Conservation (phyloP, 305 asterid genomes). For the Withania somnifera region DNA sequence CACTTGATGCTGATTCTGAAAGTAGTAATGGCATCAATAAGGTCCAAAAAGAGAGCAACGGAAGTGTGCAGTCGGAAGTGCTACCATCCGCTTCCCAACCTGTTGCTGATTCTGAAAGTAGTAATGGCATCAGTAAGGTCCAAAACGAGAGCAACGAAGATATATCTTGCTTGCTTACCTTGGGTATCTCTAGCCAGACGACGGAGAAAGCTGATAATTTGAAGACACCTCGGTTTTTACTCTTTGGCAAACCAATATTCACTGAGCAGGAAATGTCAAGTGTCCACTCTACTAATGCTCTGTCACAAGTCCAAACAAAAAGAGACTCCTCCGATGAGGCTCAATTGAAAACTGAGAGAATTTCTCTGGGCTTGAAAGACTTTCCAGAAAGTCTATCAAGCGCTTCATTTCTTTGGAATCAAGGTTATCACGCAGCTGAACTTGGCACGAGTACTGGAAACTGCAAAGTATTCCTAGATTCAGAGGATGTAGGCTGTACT, state of each 20-base stretch:
- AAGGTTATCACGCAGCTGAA: constrained; percentile 32
- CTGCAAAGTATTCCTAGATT: constrained; percentile 79
- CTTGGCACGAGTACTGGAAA: constrained; percentile 48
- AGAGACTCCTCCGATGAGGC: constrained; percentile 16
- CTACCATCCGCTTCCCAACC: constrained; percentile 38
- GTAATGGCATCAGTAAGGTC: constrained; percentile 21
- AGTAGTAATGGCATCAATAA: constrained; percentile 26
- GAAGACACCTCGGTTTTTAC: constrained; percentile 50
- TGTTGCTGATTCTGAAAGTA: constrained; percentile 32
- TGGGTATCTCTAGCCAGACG: constrained; percentile 47
- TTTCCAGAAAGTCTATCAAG: constrained; percentile 20
- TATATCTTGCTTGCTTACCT: constrained; percentile 65
- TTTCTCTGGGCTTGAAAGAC: constrained; percentile 16
- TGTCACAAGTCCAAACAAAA: constrained; percentile 17
- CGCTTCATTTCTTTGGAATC: constrained; percentile 27
- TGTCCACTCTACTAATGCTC: constrained; percentile 28
- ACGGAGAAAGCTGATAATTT: constrained; percentile 21
- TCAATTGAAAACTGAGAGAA: constrained; percentile 12
- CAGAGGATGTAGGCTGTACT: constrained; percentile 64
- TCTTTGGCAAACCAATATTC: constrained; percentile 92
- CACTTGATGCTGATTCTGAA: constrained; percentile 36
- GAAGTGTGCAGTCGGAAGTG: constrained; percentile 39
- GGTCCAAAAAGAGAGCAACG: constrained; percentile 24
- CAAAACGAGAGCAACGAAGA: constrained; percentile 31
- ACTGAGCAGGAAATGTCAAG: constrained; percentile 78